Evolutionary conservation across 441 rosid species (phyloP).

Genomic region (Biscutella auriculata): DNA sequence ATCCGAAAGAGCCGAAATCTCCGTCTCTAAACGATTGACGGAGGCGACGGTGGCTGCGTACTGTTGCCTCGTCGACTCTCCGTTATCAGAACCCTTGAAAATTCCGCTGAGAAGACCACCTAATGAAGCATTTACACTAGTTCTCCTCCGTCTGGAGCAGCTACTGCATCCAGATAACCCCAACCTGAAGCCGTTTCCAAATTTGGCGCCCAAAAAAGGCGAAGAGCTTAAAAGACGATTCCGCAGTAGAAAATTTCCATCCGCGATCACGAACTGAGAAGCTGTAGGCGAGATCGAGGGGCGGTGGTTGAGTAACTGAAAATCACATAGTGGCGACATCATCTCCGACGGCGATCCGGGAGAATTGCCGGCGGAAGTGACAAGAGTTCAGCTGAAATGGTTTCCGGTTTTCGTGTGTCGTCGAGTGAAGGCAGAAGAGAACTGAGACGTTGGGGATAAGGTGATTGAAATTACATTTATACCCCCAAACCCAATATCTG

Average conservation of each 20-base stretch:
- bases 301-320: constrained; percentile 26
- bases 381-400: neutral
- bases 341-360: constrained; percentile 22
- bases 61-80: constrained; percentile 82
- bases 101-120: constrained; percentile 77
- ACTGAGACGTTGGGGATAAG: constrained; percentile 26
- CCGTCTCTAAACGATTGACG: constrained; percentile 49
- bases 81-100: constrained; percentile 71
- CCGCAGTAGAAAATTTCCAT: constrained; percentile 11
- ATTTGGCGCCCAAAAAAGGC: constrained; percentile 23
- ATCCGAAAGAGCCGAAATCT: constrained; percentile 59
- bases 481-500: neutral
- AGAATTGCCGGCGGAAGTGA: constrained; percentile 7
- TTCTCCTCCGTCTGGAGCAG: constrained; percentile 18
- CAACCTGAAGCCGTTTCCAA: constrained; percentile 20
- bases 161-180: constrained; percentile 12
- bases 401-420: constrained; percentile 16
- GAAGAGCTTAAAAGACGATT: constrained; percentile 30
- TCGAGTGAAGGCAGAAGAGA: constrained; percentile 7
- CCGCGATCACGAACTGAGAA: constrained; percentile 27
- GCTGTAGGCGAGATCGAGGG: constrained; percentile 30
- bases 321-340: constrained; percentile 49
- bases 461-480: neutral
- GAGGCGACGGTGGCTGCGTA: constrained; percentile 41
- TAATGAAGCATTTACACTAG: constrained; percentile 48